Base-by-base conservation (phyloP, 2,329 filamentous ascomycete genomes). In the Graphiopsis chlorocephala region DNA sequence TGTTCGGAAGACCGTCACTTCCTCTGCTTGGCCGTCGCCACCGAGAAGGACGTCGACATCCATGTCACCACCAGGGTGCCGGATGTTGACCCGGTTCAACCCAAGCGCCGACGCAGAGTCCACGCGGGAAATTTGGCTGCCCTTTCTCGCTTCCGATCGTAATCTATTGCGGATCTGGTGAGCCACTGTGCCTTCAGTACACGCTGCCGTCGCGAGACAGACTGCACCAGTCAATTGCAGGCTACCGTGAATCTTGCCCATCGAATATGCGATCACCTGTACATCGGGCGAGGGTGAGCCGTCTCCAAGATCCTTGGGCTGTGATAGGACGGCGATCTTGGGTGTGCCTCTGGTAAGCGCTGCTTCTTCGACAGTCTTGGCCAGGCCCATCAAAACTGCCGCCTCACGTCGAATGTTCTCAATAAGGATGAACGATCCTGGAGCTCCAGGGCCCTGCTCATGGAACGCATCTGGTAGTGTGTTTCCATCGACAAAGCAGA, bases 211-310 rank as follows among this genome's bases (percentile, higher is more conserved):
- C 6, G 67, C 72, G 15, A 75, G 58, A 58, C 73, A 75, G 11
- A 74, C 74, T 10, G 74, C 74, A 3, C 74, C 74, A 10, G 73
- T 75, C n/a, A 75, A 68, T 57, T 76, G 74, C 55, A 76, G 61
- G 52, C 72, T 74, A 28, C 74, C 73, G 50, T 75, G 74, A 31
- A 72, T 69, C 42, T 73, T 74, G 10, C 73, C 73, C 74, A 76
- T 76, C 38, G 70, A 73, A 53, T 73, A 75, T 7, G 73, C 72
- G 11, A 68, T 64, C 8, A 72, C 70, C 35, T 69, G 64, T 14
- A 75, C 59, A 14, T 71, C 68, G 52, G 56, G 52, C 12, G 33
- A 45, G 20, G 35, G 17, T 11, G 31, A 15, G 5, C 33, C 23
- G 8, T 62, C 60, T 60, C n/a, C 28, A 50, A 60, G 8, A n/a